Conservation (phyloP, 805 yeast species). For the Yarrowia sp. region DNA sequence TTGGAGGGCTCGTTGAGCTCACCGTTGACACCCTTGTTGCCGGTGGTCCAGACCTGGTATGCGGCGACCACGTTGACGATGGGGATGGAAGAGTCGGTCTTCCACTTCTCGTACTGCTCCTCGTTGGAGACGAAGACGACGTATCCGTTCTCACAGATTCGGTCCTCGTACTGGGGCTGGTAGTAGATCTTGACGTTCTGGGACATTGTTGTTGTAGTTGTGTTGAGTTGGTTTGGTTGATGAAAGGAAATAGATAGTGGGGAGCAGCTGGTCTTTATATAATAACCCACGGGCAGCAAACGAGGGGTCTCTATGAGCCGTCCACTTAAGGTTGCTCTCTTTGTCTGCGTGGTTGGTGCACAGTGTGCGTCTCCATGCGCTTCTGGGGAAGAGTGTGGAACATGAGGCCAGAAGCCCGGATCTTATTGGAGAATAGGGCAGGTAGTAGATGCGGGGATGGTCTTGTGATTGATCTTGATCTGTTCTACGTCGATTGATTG, state of each 20-base stretch:
- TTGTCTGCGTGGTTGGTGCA: slow-evolving; percentile 3
- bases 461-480: too few relatives aligned
- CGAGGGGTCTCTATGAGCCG: not conserved
- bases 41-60: slow-evolving; percentile 26
- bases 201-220: slow-evolving; percentile 6
- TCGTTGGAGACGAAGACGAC: slow-evolving; percentile 23
- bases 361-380: not conserved
- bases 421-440: not conserved
- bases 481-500: too few relatives aligned
- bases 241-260: not conserved
- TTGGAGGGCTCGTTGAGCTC: slow-evolving; percentile 27
- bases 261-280: slow-evolving; percentile 9
- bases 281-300: slow-evolving; percentile 2
- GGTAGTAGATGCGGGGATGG: not conserved
- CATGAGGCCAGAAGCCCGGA: not conserved
- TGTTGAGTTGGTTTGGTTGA: not conserved
- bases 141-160: slow-evolving; percentile 27
- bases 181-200: slow-evolving; percentile 25
- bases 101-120: slow-evolving; percentile 13
- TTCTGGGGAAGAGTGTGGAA: slow-evolving; percentile 17
- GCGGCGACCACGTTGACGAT: slow-evolving; percentile 21
- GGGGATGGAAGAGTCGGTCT: slow-evolving; percentile 8
- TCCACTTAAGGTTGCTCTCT: slow-evolving; percentile 22
- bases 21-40: slow-evolving; percentile 23
- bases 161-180: slow-evolving; percentile 28